Evolutionary conservation across 1,139 yeast genomes (phyloP).

Genomic region (Lodderomyces pseudojiufengensis): DNA sequence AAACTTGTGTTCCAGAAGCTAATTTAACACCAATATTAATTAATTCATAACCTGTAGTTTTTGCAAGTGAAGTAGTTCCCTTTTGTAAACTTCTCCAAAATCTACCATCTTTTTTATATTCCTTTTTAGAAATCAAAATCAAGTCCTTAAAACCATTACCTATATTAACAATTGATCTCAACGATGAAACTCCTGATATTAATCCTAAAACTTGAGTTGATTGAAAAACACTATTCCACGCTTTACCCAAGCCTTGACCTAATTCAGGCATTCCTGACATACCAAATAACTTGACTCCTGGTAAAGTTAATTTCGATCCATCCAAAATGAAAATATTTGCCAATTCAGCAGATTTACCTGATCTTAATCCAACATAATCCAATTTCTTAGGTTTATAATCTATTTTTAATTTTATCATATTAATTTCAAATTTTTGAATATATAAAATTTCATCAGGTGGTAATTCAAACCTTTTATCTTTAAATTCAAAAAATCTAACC

Average conservation of each 20-base stretch:
- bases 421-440: conserved; percentile 64
- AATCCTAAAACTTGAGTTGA: conserved; percentile 76
- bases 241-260: conserved; percentile 50
- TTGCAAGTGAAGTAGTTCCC: conserved; percentile 75
- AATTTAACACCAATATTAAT: conserved; percentile 79
- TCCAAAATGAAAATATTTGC: conserved; percentile 86
- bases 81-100: conserved; percentile 68
- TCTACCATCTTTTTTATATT: conserved; percentile 71
- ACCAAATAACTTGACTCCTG: conserved; percentile 66
- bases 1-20: conserved; percentile 84
- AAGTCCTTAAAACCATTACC: conserved; percentile 77
- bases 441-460: conserved; percentile 58
- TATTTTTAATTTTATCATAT: conserved; percentile 60
- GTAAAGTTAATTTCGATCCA: conserved; percentile 70
- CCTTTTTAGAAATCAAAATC: conserved; percentile 68
- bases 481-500: conserved; percentile 75
- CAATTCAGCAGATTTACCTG: conserved; percentile 83
- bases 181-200: conserved; percentile 78
- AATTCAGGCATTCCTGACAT: conserved; percentile 67
- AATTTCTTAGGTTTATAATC: conserved; percentile 92
- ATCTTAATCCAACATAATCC: conserved; percentile 76
- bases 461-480: conserved; percentile 64
- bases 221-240: conserved; percentile 87
- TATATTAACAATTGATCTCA: conserved; percentile 70
- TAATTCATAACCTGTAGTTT: conserved; percentile 76